Evolutionary conservation across 1,284 basidiomycete genomes (phyloP).

Genomic region (Ganoderma lucidum): DNA sequence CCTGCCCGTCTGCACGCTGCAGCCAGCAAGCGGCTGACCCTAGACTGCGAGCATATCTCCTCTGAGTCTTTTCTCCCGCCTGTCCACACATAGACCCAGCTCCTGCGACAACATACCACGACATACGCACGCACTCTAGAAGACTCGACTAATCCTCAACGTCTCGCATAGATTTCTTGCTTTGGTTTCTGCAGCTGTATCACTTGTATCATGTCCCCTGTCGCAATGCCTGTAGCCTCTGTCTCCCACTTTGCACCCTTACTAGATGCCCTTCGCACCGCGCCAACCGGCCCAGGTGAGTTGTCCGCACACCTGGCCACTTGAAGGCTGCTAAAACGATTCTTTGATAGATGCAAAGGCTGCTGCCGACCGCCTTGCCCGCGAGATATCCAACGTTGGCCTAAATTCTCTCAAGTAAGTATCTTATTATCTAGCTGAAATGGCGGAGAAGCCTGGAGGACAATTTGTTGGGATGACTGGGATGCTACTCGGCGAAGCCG

Average conservation of each 20-base stretch:
- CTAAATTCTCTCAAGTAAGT: constrained; percentile 69
- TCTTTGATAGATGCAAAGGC: constrained; percentile 73
- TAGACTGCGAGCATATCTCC: constrained; percentile 14
- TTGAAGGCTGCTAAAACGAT: constrained; percentile 10
- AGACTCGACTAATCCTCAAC: constrained; percentile 32
- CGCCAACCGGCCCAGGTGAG: constrained; percentile 78
- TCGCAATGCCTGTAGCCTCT: constrained; percentile 54
- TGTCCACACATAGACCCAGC: constrained; percentile 12
- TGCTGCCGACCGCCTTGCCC: constrained; percentile 79
- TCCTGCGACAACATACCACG: constrained; percentile 18
- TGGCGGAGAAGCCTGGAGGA: not conserved
- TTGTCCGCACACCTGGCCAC: constrained; percentile 14
- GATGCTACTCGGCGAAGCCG: not conserved
- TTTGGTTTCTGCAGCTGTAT: constrained; percentile 31
- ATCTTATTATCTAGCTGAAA: not conserved
- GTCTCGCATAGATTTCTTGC: constrained; percentile 29
- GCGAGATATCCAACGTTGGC: constrained; percentile 72
- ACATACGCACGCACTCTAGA: constrained; percentile 28
- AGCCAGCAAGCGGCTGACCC: constrained; percentile 24
- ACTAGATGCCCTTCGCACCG: constrained; percentile 69
- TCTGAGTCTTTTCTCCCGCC: constrained; percentile 6
- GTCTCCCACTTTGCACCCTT: constrained; percentile 58
- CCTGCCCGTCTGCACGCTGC: constrained; percentile 20
- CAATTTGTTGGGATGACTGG: not conserved
- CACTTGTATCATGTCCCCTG: constrained; percentile 59